Conservation (phyloP, 163 green algal genomes). For the Scenedesmus sp. region DNA sequence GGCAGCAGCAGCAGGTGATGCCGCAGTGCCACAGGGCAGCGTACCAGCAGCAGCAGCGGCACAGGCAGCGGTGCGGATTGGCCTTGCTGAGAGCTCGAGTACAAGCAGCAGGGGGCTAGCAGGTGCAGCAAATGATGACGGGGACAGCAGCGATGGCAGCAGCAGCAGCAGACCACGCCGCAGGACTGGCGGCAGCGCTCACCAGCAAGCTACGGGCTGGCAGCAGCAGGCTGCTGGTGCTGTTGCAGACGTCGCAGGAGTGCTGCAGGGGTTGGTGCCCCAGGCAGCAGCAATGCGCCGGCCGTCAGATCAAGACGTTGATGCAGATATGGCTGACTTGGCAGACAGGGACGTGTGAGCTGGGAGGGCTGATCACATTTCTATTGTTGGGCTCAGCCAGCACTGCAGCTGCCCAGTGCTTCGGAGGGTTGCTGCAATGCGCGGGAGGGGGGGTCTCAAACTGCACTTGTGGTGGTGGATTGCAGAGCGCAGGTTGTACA, state of each 20-base stretch:
- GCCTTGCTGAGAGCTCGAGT: background rate
- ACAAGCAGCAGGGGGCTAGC: background rate
- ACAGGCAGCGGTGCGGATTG: background rate
- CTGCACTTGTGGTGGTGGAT: too few species aligned
- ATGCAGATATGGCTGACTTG: conserved; percentile 51
- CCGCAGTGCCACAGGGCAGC: too few species aligned
- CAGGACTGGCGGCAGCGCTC: conserved; percentile 9
- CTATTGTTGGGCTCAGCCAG: too few species aligned
- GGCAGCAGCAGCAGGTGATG: conserved; percentile 12
- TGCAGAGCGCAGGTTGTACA: too few species aligned
- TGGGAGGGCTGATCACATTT: too few species aligned
- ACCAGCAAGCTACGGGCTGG: background rate
- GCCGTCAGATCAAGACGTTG: conserved; percentile 23
- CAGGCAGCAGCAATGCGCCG: background rate
- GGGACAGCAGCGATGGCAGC: background rate
- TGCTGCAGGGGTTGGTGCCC: conserved; percentile 21
- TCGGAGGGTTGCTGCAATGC: too few species aligned
- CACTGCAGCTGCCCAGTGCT: too few species aligned
- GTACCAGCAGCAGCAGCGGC: background rate
- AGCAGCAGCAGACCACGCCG: conserved; percentile 2
- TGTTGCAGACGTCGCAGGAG: conserved; percentile 14
- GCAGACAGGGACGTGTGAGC: conserved; percentile 36
- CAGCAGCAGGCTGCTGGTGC: background rate
- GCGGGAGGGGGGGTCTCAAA: too few species aligned
- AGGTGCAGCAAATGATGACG: background rate